These are phyloP conservation scores for Apiotrichum siamense DNA, from an alignment of 1,284 basidiomycete genomes.

Conservation along the genomic window DNA sequence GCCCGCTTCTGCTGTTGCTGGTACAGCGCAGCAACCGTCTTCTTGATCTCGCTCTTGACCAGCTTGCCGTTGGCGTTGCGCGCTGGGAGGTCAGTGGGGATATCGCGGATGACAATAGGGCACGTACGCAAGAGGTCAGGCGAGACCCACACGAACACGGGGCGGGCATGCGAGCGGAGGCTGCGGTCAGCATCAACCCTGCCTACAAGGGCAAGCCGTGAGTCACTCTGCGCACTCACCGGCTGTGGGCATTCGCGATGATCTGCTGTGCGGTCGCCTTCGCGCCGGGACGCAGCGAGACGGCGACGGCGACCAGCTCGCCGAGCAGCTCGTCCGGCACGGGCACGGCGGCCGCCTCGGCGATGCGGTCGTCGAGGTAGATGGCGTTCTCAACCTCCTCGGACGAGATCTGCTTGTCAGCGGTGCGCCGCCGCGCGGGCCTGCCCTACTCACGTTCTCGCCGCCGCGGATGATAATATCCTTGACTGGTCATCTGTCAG, in stretches of 20 bases:
- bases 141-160: constrained; percentile 7
- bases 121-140: constrained; percentile 12
- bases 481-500: constrained; percentile 16
- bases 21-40: constrained; percentile 13
- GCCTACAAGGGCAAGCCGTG: not conserved
- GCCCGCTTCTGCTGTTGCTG: constrained; percentile 14
- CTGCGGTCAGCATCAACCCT: not conserved
- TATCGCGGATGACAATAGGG: too few relatives aligned
- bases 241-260: constrained; percentile 6
- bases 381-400: constrained; percentile 42
- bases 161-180: constrained; percentile 13
- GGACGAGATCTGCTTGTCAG: constrained; percentile 29
- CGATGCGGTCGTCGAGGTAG: constrained; percentile 28
- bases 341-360: constrained; percentile 35
- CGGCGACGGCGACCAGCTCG: constrained; percentile 35
- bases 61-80: constrained; percentile 16
- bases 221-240: not conserved
- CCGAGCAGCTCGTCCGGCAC: constrained; percentile 34
- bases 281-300: constrained; percentile 21
- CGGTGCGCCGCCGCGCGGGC: too few relatives aligned
- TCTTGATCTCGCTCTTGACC: constrained; percentile 15
- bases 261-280: constrained; percentile 4
- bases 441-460: constrained; percentile 23
- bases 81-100: not conserved
- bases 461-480: constrained; percentile 42